Conservation (phyloP, 2,329 filamentous ascomycete species). For the Amylocarpus encephaloides region DNA sequence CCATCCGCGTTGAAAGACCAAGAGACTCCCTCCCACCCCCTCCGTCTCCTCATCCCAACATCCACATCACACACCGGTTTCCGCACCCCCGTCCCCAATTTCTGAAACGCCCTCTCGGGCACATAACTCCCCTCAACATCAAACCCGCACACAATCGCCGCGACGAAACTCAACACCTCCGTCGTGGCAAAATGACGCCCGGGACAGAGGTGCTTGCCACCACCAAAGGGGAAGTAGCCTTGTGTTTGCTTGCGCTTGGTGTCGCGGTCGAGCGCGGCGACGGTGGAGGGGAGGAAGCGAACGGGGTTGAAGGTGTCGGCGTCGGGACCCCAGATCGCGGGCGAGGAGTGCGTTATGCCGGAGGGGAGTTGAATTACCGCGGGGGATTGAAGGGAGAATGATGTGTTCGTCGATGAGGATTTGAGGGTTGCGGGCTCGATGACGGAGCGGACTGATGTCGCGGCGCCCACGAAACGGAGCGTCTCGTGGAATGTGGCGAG, state of each 20-base stretch:
- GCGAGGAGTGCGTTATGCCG: conserved; percentile 37
- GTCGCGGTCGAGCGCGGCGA: conserved; percentile 15
- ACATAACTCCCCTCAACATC: conserved; percentile 12
- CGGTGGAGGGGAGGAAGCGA: conserved; percentile 34
- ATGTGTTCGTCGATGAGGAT: conserved; percentile 26
- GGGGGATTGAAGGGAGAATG: conserved; percentile 39
- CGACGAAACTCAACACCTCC: conserved; percentile 34
- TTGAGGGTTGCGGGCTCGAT: conserved; percentile 36
- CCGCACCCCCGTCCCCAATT: conserved; percentile 22
- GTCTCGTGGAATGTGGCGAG: conserved; percentile 41
- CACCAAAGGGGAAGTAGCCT: conserved; percentile 36
- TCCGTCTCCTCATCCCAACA: conserved; percentile 16
- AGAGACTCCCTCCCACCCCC: conserved; percentile 22
- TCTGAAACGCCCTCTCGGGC: conserved; percentile 17
- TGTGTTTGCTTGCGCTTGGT: conserved; percentile 18
- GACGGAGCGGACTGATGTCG: conserved; percentile 37
- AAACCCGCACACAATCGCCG: conserved; percentile 31
- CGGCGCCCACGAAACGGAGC: conserved; percentile 36
- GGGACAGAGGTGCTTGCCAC: conserved; percentile 37
- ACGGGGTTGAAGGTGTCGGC: conserved; percentile 36
- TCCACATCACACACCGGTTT: conserved; percentile 23
- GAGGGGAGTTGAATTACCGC: conserved; percentile 40
- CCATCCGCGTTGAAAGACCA: conserved; percentile 20
- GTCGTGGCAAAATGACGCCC: conserved; percentile 36
- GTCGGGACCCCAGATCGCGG: conserved; percentile 39